Conservation (phyloP, 306 rosid species). For the Canavalia gladiata region DNA sequence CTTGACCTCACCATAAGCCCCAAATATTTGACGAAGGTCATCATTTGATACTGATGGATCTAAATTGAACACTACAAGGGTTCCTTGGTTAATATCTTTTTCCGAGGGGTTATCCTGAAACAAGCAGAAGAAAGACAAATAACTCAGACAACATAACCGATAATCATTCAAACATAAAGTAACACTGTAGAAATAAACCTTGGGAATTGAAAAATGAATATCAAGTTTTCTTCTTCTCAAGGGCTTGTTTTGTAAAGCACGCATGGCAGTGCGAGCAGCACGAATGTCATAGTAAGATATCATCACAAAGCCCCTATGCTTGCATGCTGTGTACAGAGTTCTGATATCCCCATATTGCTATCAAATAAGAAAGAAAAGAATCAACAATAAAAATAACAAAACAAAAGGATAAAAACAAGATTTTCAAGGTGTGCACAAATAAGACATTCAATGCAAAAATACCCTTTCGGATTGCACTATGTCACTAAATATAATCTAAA, state of each 20-base stretch:
- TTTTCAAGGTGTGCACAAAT: not conserved
- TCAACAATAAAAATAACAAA: slow-evolving; percentile 38
- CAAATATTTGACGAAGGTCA: slow-evolving; percentile 91
- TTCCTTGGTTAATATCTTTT: slow-evolving; percentile 95
- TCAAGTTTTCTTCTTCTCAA: slow-evolving; percentile 94
- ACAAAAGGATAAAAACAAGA: slow-evolving; percentile 24
- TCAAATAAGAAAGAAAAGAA: slow-evolving; percentile 44
- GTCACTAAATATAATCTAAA: too few relatives aligned
- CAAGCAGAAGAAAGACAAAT: slow-evolving; percentile 44
- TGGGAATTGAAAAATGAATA: slow-evolving; percentile 97
- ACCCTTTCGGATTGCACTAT: too few relatives aligned
- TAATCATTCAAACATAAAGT: slow-evolving; percentile 15
- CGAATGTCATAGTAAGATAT: slow-evolving; percentile 95
- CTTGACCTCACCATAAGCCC: slow-evolving; percentile 94
- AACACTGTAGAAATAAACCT: slow-evolving; percentile 60
- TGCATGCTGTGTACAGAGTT: slow-evolving; percentile 95
- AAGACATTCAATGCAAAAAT: not conserved
- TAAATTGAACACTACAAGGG: slow-evolving; percentile 95
- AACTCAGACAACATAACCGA: slow-evolving; percentile 14
- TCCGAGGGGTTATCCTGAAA: slow-evolving; percentile 95
- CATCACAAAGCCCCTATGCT: slow-evolving; percentile 98
- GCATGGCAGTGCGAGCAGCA: slow-evolving; percentile 96
- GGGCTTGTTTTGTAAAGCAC: slow-evolving; percentile 89
- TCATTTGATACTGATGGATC: slow-evolving; percentile 94
- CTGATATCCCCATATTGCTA: slow-evolving; percentile 96